phyloP scores from a whole-genome alignment of 805 yeast species.

The Tetrapisispora taiwanensis region DNA sequence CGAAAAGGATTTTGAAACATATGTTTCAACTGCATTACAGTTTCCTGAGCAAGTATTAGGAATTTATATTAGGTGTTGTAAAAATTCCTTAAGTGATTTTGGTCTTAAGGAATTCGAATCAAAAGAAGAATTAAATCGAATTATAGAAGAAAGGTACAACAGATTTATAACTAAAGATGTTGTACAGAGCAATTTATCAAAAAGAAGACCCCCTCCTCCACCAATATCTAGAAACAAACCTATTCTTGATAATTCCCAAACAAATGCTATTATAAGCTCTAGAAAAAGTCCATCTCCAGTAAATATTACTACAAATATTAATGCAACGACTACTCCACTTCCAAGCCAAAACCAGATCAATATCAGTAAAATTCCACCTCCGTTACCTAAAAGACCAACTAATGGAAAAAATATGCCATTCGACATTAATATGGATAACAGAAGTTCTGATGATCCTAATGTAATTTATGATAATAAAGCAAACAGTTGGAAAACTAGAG shows the following conservation, averaged over 20 bases:
- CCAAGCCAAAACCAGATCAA: too few species aligned
- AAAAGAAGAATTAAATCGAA: slow-evolving; percentile 24
- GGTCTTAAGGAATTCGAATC: slow-evolving; percentile 29
- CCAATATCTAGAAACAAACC: slow-evolving; percentile 15
- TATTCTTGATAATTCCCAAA: neutral
- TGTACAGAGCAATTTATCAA: neutral
- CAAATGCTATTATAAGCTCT: neutral
- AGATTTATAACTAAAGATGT: slow-evolving; percentile 1
- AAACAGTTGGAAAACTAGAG: slow-evolving; percentile 48
- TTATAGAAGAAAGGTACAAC: slow-evolving; percentile 10
- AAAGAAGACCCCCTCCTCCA: slow-evolving; percentile 26
- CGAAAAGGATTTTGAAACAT: slow-evolving; percentile 90
- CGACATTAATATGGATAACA: neutral
- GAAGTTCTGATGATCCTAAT: slow-evolving; percentile 18
- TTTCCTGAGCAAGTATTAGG: slow-evolving; percentile 59
- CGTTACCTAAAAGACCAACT: slow-evolving; percentile 22
- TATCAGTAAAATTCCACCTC: slow-evolving; percentile 6
- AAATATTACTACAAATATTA: too few species aligned
- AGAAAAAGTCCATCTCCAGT: neutral
- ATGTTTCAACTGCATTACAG: slow-evolving; percentile 52
- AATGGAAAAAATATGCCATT: neutral
- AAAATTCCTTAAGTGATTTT: slow-evolving; percentile 51
- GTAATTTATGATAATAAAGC: slow-evolving; percentile 37
- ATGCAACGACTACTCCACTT: too few species aligned
- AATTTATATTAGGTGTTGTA: slow-evolving; percentile 73